Conservation (phyloP, 2,329 filamentous ascomycete genomes). For the Penicillium sp. region DNA sequence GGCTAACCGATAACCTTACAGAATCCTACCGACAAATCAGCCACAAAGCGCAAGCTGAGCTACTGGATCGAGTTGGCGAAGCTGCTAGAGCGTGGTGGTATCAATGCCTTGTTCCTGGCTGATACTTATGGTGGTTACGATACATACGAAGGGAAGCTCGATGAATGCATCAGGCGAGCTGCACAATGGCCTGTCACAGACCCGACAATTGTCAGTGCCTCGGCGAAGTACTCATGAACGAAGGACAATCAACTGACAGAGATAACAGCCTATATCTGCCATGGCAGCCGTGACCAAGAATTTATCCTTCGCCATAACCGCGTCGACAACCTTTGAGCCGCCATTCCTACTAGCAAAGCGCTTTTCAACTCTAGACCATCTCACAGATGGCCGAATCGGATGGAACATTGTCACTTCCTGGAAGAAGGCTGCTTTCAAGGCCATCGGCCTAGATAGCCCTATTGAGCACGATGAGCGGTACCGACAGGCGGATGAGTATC, state of each 20-base stretch:
- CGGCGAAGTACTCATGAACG: not conserved
- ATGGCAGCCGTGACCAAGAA: slow-evolving; percentile 72
- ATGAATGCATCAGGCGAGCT: slow-evolving; percentile 65
- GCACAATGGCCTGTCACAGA: slow-evolving; percentile 71
- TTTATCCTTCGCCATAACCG: slow-evolving; percentile 66
- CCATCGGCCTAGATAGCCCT: slow-evolving; percentile 62
- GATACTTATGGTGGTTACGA: slow-evolving; percentile 70
- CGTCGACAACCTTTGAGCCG: slow-evolving; percentile 66
- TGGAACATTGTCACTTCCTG: slow-evolving; percentile 72
- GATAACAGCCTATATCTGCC: slow-evolving; percentile 61
- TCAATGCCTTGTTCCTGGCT: slow-evolving; percentile 69
- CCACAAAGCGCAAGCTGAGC: slow-evolving; percentile 63
- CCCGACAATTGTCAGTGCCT: slow-evolving; percentile 60
- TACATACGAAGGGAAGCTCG: slow-evolving; percentile 63
- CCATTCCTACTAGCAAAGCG: slow-evolving; percentile 67
- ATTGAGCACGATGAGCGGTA: slow-evolving; percentile 68
- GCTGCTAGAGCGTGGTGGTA: slow-evolving; percentile 64
- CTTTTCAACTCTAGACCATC: slow-evolving; percentile 66
- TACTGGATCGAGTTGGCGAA: slow-evolving; percentile 71
- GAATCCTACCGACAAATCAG: slow-evolving; percentile 66
- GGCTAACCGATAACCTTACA: slow-evolving; percentile 31
- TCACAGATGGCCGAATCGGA: slow-evolving; percentile 64
- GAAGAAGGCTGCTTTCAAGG: slow-evolving; percentile 67
- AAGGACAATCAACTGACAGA: not conserved
- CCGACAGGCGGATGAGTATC: slow-evolving; percentile 65